Evolutionary conservation across 2,329 filamentous ascomycete genomes (phyloP).

Genomic region (Lasiodiplodia hormozganensis): DNA sequence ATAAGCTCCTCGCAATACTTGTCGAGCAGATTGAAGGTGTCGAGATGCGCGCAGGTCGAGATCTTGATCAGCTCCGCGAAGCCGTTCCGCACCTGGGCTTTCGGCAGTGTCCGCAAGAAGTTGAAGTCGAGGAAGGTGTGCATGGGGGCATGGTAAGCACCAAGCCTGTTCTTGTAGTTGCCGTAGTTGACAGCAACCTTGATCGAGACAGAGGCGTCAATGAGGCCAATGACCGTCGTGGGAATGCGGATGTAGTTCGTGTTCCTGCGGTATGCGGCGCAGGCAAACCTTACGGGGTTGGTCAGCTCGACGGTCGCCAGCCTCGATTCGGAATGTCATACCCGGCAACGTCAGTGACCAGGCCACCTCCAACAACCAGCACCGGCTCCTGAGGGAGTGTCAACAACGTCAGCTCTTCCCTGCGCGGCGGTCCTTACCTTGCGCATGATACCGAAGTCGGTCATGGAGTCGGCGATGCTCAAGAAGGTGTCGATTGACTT

Average conservation of each 20-base stretch:
- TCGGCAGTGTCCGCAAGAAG: constrained; percentile 72
- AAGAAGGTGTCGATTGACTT: constrained; percentile 75
- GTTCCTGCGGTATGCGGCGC: constrained; percentile 73
- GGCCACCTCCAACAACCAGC: constrained; percentile 70
- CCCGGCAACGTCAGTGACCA: constrained; percentile 78
- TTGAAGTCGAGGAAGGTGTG: constrained; percentile 77
- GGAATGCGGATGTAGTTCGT: constrained; percentile 78
- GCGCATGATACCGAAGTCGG: constrained; percentile 72
- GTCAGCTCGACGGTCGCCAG: constrained; percentile 32
- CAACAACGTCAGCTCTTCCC: constrained; percentile 31
- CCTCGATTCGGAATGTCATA: constrained; percentile 50
- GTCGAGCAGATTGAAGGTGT: constrained; percentile 72
- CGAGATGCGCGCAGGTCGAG: constrained; percentile 70
- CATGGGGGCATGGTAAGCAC: constrained; percentile 74
- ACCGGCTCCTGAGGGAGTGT: constrained; percentile 63
- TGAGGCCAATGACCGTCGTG: constrained; percentile 76
- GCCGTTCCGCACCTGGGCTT: constrained; percentile 73
- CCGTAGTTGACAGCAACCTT: constrained; percentile 82
- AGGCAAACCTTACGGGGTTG: constrained; percentile 63
- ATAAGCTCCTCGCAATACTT: constrained; percentile 74
- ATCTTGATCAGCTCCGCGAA: constrained; percentile 81
- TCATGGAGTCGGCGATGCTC: constrained; percentile 76
- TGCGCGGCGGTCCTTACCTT: constrained; percentile 53
- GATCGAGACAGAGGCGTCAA: constrained; percentile 77
- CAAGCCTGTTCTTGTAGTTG: constrained; percentile 76